Base-by-base conservation (phyloP, 495 filamentous ascomycete genomes). In the Terfezia boudieri region DNA sequence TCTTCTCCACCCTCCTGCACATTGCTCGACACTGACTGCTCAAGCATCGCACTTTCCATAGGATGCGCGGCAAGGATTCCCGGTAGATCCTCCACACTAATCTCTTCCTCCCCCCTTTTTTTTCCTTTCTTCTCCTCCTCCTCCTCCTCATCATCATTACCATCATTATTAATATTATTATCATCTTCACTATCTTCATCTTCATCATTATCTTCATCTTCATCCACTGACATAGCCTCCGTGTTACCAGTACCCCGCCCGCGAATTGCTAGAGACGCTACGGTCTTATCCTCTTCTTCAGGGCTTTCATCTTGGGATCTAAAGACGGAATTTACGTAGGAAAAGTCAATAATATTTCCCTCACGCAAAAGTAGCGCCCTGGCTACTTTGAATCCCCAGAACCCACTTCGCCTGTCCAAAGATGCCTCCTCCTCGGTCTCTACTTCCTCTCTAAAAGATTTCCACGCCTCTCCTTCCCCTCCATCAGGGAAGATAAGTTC, bases 341-440 rank as follows among this genome's bases (percentile, higher is more conserved):
- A 65, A 65, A 74, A 81, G 38, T 76, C 72, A 49, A 83, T 66
- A 7, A 69, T 71, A 52, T 73, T 71, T 0, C 71, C 74, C n/a
- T 74, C 74, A 53, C 74, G 75, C 73, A 81, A 72, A 51, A 86
- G 60, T 2, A 84, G 55, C 0, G 77, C 74, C 48, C 81, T 69
- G 5, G 71, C 78, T 8, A 84, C 76, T 46, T 74, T 75, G 23
- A 79, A 61, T 14, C n/a, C 52, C 52, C 52, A 54, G 22, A 54
- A 49, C 9, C 50, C 17, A 52, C 14, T 17, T 38, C 37, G 23
- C 35, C 26, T 32, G 26, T 32, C 26, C 26, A 32, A 32, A 4
- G 26, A 32, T 20, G 41, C 41, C 17, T 46, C 17, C 17, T 46
- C 41, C 17, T 46, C 41, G 3, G 4, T 8, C 41, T 14, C 12